A percentile compares a stretch with the other conserved stretches of the same genome.
Evolutionary conservation across 129 eudicot species (phyloP).

Genomic region (Flaveria bidentis): DNA sequence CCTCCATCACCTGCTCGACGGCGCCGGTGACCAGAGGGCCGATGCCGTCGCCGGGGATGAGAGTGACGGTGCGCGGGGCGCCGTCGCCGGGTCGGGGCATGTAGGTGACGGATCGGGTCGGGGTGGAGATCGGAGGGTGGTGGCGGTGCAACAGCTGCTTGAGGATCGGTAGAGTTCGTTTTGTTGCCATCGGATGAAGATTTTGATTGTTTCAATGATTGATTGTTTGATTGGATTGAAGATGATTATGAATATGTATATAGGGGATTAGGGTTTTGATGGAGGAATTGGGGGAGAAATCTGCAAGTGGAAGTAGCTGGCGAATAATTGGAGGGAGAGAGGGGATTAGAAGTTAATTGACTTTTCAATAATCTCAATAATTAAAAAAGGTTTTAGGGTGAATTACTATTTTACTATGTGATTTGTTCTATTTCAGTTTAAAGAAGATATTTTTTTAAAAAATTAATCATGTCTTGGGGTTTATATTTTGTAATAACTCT

Average conservation of each 20-base stretch:
- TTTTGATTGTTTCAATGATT: slow-evolving; percentile 13
- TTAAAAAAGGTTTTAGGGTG: background rate
- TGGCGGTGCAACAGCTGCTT: slow-evolving; percentile 34
- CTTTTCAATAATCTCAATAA: slow-evolving; percentile 17
- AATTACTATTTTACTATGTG: no score
- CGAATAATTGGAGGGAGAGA: slow-evolving; percentile 26
- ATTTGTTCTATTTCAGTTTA: no score
- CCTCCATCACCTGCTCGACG: slow-evolving; percentile 90
- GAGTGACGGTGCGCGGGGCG: slow-evolving; percentile 74
- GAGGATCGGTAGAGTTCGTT: slow-evolving; percentile 50
- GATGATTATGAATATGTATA: background rate
- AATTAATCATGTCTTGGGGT: no score
- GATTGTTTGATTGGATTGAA: slow-evolving; percentile 7
- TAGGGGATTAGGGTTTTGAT: slow-evolving; percentile 32
- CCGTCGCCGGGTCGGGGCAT: slow-evolving; percentile 99
- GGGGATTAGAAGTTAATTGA: slow-evolving; percentile 15
- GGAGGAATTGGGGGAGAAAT: slow-evolving; percentile 1
- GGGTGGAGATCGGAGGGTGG: slow-evolving; percentile 17
- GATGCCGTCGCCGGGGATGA: slow-evolving; percentile 90
- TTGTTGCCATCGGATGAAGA: slow-evolving; percentile 38
- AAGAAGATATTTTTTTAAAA: no score
- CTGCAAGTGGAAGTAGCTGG: slow-evolving; percentile 23
- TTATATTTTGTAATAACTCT: no score
- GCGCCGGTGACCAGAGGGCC: slow-evolving; percentile 92
- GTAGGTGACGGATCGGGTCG: slow-evolving; percentile 83